Base-by-base conservation (phyloP, 371 early-diverging fungal genomes). In the Catenaria anguillulae region DNA sequence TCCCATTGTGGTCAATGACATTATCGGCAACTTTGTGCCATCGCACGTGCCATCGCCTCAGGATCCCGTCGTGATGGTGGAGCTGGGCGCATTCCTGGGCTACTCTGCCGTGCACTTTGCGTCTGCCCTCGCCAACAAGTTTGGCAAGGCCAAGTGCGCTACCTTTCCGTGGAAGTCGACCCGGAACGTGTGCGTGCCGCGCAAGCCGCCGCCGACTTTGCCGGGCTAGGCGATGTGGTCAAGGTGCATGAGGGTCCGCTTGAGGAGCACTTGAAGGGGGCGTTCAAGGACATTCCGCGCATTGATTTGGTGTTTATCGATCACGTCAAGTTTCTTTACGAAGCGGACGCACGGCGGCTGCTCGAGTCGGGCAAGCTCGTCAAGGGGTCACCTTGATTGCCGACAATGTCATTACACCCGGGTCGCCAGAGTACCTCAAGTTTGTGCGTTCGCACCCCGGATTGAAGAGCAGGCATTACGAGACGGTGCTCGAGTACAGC, bases 401-500 rank as follows among this genome's bases (percentile, higher is more conserved):
- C n/a, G 65, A 65, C 52, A 65, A 65, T 33, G 64, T 65, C 4
- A 64, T 65, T n/a, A 15, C 29, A 2, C 65, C 65, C 12, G 63
- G 65, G n/a, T 64, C 65, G 10, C 65, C 65, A n/a, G 65, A 64
- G 26, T 65, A 65, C 54, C 8, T 65, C 19, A 64, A 23, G 34
- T 64, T 56, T 45, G 48, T 65, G 8, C 54, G 56, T 24, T 19
- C 56, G 17, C 56, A 24, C 56, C 15, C 15, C n/a, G 19, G 23
- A 6, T 24, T 56, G 21, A n/a, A 56, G 21, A 26, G 29, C 21
- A n/a, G 15, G 36, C 34, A 34, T 19, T 34, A 34, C 37, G 23
- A 19, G 34, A 56, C 56, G 23, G 56, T 56, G 24, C 37, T 56
- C 35, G 56, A 56, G 33, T 56, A 56, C 56, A 24, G 29, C 5